A percentile compares a stretch with the other conserved stretches of the same genome.
Evolutionary conservation across 495 filamentous ascomycete genomes (phyloP).

Genomic region (Sphaerosporella brunnea): DNA sequence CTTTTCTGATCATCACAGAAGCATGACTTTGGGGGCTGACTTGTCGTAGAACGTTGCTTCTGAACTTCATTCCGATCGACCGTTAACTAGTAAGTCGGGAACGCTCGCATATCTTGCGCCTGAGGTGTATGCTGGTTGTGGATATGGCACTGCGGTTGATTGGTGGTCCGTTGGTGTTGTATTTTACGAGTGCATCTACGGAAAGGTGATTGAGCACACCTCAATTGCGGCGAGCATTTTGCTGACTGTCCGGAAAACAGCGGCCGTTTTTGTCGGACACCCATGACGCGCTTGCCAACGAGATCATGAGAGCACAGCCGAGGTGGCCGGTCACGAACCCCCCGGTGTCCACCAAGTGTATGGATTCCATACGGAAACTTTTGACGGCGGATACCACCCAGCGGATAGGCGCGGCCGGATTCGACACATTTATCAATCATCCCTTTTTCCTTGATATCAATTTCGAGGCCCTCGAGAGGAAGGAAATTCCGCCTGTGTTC

Average conservation of each 20-base stretch:
- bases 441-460: conserved; percentile 77
- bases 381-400: conserved; percentile 62
- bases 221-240: not conserved
- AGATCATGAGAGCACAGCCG: conserved; percentile 67
- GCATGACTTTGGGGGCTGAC: not conserved
- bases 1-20: not conserved
- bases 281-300: conserved; percentile 57
- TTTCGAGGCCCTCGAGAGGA: conserved; percentile 68
- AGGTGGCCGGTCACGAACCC: conserved; percentile 80
- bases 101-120: conserved; percentile 91
- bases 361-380: conserved; percentile 67
- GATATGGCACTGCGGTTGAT: conserved; percentile 75
- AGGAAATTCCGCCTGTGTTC: conserved; percentile 84
- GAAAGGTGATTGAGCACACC: conserved; percentile 44
- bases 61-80: conserved; percentile 66
- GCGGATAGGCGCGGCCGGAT: conserved; percentile 63
- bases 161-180: conserved; percentile 97
- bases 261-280: conserved; percentile 81
- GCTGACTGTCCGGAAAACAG: conserved; percentile 29
- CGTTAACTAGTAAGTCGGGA: conserved; percentile 85
- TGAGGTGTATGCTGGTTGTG: conserved; percentile 77
- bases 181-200: conserved; percentile 98
- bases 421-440: conserved; percentile 64
- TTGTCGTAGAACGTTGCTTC: conserved; percentile 74
- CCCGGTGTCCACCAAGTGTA: conserved; percentile 65